phyloP scores from a whole-genome alignment of 306 rosid genomes.

The Cicer yamashitae region DNA sequence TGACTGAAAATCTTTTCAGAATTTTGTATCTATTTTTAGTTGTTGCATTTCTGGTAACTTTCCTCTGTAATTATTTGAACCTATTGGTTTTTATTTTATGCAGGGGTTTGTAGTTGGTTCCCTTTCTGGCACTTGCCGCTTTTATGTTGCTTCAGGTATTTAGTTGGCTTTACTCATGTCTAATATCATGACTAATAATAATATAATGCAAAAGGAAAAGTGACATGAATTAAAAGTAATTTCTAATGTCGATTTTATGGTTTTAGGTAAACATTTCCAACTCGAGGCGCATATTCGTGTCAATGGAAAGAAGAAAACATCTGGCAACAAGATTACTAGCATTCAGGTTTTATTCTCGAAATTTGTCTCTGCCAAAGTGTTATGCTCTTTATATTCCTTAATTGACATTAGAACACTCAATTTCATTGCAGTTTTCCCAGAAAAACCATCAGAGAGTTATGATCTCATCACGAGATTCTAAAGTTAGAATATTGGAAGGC shows the following conservation, averaged over 20 bases:
- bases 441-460: slow-evolving; percentile 61
- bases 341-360: slow-evolving; percentile 71
- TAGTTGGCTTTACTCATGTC: slow-evolving; percentile 1
- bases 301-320: slow-evolving; percentile 63
- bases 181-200: background rate
- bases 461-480: slow-evolving; percentile 88
- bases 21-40: background rate
- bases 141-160: slow-evolving; percentile 77
- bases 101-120: slow-evolving; percentile 89
- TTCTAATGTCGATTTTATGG: slow-evolving; percentile 47
- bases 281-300: slow-evolving; percentile 60
- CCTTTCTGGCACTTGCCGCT: slow-evolving; percentile 70
- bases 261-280: slow-evolving; percentile 62
- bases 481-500: slow-evolving; percentile 76
- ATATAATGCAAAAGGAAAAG: background rate
- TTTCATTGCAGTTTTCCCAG: slow-evolving; percentile 66
- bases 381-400: slow-evolving; percentile 5
- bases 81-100: slow-evolving; percentile 32
- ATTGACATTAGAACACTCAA: slow-evolving; percentile 27
- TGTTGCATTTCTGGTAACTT: slow-evolving; percentile 2
- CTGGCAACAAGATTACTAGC: slow-evolving; percentile 81
- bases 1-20: slow-evolving; percentile 18
- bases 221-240: slow-evolving; percentile 14
- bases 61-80: slow-evolving; percentile 27
- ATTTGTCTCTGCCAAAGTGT: background rate